Evolutionary conservation across 1,284 basidiomycete species (phyloP).

Genomic region (Pterula multifida): DNA sequence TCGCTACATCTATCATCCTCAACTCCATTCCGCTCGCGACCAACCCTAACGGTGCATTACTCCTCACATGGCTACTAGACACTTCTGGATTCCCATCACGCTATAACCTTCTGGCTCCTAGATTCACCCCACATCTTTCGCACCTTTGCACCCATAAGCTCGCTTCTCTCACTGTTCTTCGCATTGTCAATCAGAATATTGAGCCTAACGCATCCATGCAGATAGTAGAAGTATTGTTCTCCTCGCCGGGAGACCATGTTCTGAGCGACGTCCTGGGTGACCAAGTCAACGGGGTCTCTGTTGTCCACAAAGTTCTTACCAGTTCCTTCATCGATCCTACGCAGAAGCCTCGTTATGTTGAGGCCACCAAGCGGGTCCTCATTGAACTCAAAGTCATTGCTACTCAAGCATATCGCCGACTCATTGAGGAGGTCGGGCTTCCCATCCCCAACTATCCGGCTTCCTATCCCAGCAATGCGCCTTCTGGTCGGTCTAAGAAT

Average conservation of each 20-base stretch:
- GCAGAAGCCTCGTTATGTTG: slow-evolving; percentile 61
- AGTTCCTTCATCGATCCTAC: slow-evolving; percentile 69
- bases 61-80: slow-evolving; percentile 95
- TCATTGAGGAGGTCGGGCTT: slow-evolving; percentile 90
- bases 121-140: slow-evolving; percentile 91
- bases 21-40: slow-evolving; percentile 97
- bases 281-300: slow-evolving; percentile 90
- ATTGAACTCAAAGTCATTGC: slow-evolving; percentile 82
- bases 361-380: slow-evolving; percentile 80
- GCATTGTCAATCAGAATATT: slow-evolving; percentile 87
- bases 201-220: slow-evolving; percentile 76
- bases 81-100: slow-evolving; percentile 87
- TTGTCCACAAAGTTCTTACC: slow-evolving; percentile 87
- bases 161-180: slow-evolving; percentile 86
- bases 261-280: slow-evolving; percentile 90
- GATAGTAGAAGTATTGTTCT: slow-evolving; percentile 78
- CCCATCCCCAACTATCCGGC: slow-evolving; percentile 80
- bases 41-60: slow-evolving; percentile 91
- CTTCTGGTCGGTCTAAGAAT: slow-evolving; percentile 52
- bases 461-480: slow-evolving; percentile 54
- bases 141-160: slow-evolving; percentile 98
- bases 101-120: slow-evolving; percentile 85
- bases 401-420: slow-evolving; percentile 84
- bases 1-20: slow-evolving; percentile 88
- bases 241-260: slow-evolving; percentile 76